Evolutionary conservation across 73 alveolate species (phyloP), one percentile per base, ranked within the genome.

Genomic region (Paraurostyla sp.): DNA sequence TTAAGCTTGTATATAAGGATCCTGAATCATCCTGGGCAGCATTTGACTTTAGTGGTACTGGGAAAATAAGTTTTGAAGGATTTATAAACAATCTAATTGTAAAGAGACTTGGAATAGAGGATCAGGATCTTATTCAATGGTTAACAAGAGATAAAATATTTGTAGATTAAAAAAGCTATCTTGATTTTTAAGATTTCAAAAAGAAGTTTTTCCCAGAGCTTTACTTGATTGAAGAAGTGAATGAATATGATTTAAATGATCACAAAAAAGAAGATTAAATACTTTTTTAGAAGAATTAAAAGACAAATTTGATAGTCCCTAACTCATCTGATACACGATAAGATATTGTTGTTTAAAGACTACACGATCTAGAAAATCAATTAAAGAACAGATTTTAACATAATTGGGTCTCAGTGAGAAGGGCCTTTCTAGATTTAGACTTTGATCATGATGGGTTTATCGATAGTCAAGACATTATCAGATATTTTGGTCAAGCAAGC

Each of bases 361-460:
- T 78, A 20, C 16, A 32, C 0, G 69, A 49, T 4, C 62, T 78
- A 16, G 89, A 78, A 36, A 11, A 16, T 0, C 4, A n/a, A 15
- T 85, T 80, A 0, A 80, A 62, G 41, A 35, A 46, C 18, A 83
- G 60, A 40, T 83, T 83, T 45, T 18, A 35, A 30, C 58, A 83
- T 38, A 46, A 63, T 13, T 87, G 88, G 89, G 54, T 9, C 0
- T 71, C 88, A 56, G 93, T 87, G 23, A 33, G 93, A 45, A 87
- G 82, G 40, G 93, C 93, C 18, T 87, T 87, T 43, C 76, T 87
- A 9, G 88, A 87, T 36, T 45, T 87, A 18, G 93, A 87, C 51
- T 38, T 15, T 27, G 93, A 87, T 41, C 62, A 87, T 42, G 93
- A 87, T 57, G 93, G 93, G 29, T 87, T 69, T 27, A 59, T 87